Evolutionary conservation across 2,329 filamentous ascomycete species (phyloP).

Genomic region (Periconia digitata): DNA sequence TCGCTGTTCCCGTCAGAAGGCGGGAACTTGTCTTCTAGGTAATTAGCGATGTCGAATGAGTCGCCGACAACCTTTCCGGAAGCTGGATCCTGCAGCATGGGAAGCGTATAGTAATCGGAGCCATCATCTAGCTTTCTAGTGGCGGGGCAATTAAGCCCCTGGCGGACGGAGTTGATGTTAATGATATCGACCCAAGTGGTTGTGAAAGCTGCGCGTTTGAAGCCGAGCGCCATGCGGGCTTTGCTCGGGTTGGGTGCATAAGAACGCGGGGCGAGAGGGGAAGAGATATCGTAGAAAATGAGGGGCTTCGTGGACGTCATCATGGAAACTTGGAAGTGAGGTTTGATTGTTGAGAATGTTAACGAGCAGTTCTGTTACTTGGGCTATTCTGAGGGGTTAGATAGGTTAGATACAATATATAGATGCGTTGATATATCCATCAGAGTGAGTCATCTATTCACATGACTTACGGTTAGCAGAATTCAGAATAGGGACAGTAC

Average conservation of each 20-base stretch:
- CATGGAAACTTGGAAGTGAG: conserved; percentile 1
- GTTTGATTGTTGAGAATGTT: neutral
- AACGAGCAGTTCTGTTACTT: too few relatives aligned
- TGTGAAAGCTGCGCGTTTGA: conserved; percentile 51
- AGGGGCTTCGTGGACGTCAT: conserved; percentile 35
- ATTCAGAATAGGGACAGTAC: too few relatives aligned
- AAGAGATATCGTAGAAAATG: conserved; percentile 54
- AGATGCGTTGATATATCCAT: too few relatives aligned
- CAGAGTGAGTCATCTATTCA: too few relatives aligned
- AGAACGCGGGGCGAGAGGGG: conserved; percentile 41
- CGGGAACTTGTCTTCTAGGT: conserved; percentile 58
- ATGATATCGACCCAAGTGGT: conserved; percentile 57
- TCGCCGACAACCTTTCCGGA: conserved; percentile 56
- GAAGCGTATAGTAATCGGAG: conserved; percentile 62
- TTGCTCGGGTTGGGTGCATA: conserved; percentile 56
- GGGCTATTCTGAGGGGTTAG: too few relatives aligned
- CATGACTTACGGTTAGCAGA: too few relatives aligned
- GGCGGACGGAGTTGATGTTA: conserved; percentile 55
- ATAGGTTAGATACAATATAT: too few relatives aligned
- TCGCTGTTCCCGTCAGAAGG: conserved; percentile 39
- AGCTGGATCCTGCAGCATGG: conserved; percentile 54
- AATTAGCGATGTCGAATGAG: conserved; percentile 66
- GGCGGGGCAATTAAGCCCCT: conserved; percentile 49
- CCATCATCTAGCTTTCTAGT: conserved; percentile 60
- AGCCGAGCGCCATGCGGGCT: conserved; percentile 53